Conservation (phyloP, 139 green algal genomes). For the Coelastrella sp. region DNA sequence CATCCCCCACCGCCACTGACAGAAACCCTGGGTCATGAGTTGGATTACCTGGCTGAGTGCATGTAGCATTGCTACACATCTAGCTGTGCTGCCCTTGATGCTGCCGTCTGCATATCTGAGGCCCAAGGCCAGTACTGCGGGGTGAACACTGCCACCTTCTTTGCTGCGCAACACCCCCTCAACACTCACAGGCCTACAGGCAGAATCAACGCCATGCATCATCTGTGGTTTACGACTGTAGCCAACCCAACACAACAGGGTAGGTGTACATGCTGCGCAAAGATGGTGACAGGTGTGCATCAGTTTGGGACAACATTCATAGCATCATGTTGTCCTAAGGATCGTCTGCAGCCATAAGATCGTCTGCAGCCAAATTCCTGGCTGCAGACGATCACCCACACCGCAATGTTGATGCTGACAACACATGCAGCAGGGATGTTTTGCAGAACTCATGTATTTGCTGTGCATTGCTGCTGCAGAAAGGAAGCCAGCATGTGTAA, state of each 20-base stretch:
- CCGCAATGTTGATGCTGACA: not conserved
- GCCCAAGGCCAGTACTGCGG: conserved; percentile 85
- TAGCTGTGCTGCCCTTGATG: conserved; percentile 84
- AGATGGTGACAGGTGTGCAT: too few species aligned
- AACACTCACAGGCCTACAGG: conserved; percentile 36
- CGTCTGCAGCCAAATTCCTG: too few species aligned
- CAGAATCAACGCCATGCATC: too few species aligned
- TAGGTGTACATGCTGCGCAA: too few species aligned
- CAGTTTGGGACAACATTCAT: too few species aligned
- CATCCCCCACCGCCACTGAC: too few species aligned
- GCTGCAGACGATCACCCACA: too few species aligned
- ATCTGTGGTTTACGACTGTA: not conserved
- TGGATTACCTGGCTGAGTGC: conserved; percentile 73
- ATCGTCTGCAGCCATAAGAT: too few species aligned
- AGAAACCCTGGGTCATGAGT: too few species aligned
- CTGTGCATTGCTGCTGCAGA: too few species aligned
- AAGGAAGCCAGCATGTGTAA: too few species aligned
- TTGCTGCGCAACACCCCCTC: conserved; percentile 53
- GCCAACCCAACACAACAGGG: too few species aligned
- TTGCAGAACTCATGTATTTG: not conserved
- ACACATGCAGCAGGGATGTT: not conserved
- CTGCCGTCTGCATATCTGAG: conserved; percentile 84
- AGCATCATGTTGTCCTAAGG: not conserved
- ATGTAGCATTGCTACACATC: conserved; percentile 92
- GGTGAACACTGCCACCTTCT: conserved; percentile 66